These are phyloP conservation scores for Ecytonucleospora hepatopenaei DNA, from an alignment of 371 early-diverging fungal species.

Conservation along the genomic window DNA sequence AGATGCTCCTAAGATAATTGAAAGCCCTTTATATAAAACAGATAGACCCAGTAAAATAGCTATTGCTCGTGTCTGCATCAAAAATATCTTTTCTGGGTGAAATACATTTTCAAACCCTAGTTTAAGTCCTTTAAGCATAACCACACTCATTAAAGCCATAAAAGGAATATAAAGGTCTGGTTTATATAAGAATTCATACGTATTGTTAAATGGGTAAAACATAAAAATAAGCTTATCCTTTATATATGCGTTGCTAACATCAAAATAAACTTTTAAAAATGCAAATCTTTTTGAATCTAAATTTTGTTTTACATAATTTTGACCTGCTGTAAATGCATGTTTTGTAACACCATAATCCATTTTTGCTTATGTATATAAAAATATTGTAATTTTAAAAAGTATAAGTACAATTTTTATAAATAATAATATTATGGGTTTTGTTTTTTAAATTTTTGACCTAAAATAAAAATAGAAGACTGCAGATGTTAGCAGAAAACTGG, in stretches of 20 bases:
- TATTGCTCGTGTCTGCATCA: constrained; percentile 70
- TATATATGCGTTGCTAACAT: constrained; percentile 82
- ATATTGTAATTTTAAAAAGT: no score
- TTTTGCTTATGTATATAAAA: no score
- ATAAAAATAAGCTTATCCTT: constrained; percentile 69
- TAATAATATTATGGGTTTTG: no score
- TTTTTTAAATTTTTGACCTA: no score
- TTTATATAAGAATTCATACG: constrained; percentile 68
- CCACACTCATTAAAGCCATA: constrained; percentile 82
- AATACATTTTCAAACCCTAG: constrained; percentile 65
- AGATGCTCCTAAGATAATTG: constrained; percentile 72
- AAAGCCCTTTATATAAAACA: constrained; percentile 66
- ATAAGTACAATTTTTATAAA: no score
- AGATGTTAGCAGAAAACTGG: no score
- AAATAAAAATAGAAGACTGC: no score
- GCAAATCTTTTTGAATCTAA: constrained; percentile 67
- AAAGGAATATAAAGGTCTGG: constrained; percentile 92
- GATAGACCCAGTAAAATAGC: constrained; percentile 69
- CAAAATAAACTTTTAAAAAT: constrained; percentile 77
- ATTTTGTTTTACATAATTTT: constrained; percentile 75
- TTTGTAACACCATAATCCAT: constrained; percentile 84
- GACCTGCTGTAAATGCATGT: constrained; percentile 71
- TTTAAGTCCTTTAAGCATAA: constrained; percentile 68
- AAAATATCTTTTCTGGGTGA: constrained; percentile 73
- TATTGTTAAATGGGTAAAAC: constrained; percentile 75